Base-by-base conservation (phyloP, 2,329 filamentous ascomycete species). In the Ophiostoma montium region DNA sequence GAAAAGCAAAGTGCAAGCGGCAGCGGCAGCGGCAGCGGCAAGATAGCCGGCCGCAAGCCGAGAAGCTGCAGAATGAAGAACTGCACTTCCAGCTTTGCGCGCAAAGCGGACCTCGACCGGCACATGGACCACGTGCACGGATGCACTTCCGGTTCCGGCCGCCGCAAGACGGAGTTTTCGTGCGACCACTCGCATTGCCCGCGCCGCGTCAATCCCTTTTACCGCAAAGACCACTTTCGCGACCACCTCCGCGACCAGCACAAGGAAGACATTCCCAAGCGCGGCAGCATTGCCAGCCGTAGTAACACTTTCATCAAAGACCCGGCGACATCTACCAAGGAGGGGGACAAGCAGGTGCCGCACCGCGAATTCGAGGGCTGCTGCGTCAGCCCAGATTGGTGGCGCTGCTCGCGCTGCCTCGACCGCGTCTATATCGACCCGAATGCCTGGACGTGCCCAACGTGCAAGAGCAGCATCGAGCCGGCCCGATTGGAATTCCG, bases 161-260 rank as follows among this genome's bases (percentile, higher is more conserved):
- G 62, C 64, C 0, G 62, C 16, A 57, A 66, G 44, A 72, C 70
- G 54, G 62, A 66, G 12, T 74, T 65, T 56, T 60, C 58, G 18
- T 79, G 75, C 60, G 74, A 78, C 64, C 76, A 76, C 56, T 59
- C 62, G 16, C 64, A 59, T 47, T 78, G 75, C 57, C 52, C 59
- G 21, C 69, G 75, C 8, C 62, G 61, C 27, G 57, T 59, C 6
- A 61, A 67, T 2, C 69, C 73, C 2, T 78, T 78, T 56, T 65
- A 66, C 55, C 68, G 75, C 32, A 67, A 70, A 31, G 75, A 79
- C 53, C 75, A 78, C 61, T 75, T 69, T 57, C 67, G 75, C 35
- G 74, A 76, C 50, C 75, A 79, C 58, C 66, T 75, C 35, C 68
- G 75, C 31, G 68, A 73, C 42, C 74, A 65, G 53, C 75, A 79